phyloP scores from a whole-genome alignment of 441 rosid species.

The Pelargonium exstipulatum region DNA sequence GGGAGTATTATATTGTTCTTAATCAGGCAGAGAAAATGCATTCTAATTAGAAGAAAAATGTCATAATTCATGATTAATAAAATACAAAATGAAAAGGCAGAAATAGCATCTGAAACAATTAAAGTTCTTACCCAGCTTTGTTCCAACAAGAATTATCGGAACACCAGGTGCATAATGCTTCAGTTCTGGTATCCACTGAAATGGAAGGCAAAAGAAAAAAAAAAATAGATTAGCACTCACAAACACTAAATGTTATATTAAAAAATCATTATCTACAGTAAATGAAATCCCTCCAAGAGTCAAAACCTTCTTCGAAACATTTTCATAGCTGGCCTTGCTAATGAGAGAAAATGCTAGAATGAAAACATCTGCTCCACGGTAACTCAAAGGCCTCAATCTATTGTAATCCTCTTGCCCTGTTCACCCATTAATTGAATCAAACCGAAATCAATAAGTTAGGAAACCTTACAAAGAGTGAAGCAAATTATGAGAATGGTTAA shows the following conservation, averaged over 20 bases:
- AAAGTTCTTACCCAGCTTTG: background rate
- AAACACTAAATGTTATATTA: no score
- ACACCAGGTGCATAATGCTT: background rate
- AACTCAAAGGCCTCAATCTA: constrained; percentile 64
- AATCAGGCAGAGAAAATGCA: no score
- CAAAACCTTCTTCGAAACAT: constrained; percentile 46
- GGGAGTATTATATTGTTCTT: no score
- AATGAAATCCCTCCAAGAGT: no score
- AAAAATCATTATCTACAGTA: no score
- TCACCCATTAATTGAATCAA: background rate
- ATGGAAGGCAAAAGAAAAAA: background rate
- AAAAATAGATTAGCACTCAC: no score
- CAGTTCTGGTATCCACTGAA: constrained; percentile 3
- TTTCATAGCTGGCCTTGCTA: constrained; percentile 88
- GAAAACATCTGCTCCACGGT: constrained; percentile 78
- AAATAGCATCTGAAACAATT: background rate
- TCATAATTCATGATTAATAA: no score
- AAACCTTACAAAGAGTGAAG: no score
- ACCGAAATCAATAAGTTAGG: no score
- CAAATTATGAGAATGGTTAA: no score
- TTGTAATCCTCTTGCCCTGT: constrained; percentile 81
- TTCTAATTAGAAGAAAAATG: no score
- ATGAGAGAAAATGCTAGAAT: constrained; percentile 77
- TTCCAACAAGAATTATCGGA: background rate
- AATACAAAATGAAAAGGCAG: no score